Base-by-base conservation (phyloP, 2,329 filamentous ascomycete species). In the Ophiostoma himal-ulmi region DNA sequence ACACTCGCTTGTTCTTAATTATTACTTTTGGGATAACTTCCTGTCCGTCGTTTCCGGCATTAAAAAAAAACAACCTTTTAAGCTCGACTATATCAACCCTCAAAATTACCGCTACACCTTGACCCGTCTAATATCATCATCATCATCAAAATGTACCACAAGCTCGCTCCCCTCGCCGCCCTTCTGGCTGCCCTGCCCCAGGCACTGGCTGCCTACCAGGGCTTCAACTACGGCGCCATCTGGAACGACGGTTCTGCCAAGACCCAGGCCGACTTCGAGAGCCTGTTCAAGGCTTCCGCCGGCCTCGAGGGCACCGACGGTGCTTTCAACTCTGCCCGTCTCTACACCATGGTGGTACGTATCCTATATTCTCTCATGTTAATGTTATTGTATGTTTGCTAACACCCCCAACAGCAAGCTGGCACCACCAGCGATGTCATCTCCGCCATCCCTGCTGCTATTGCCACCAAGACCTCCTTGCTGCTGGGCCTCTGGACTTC, bases 401-500 rank as follows among this genome's bases (percentile, higher is more conserved):
- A 69, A 73, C 70, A 57, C 1, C 48, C 48, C 20, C 1, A 1
- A 52, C 68, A 74, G 74, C 90, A 93, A 84, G 85, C 80, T 36
- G 88, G 87, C 74, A 89, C 89, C 6, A 79, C 85, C 73, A 89
- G 85, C 80, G 83, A 84, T 39, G 84, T 88, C 75, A 93, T 91
- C 76, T 82, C 85, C 57, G 91, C 90, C 74, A 92, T 97, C 73
- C 90, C 90, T 60, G 93, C 93, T 62, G 93, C 93, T 76, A 93
- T 96, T 79, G 86, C 85, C 75, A 92, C 92, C 76, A 86, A 92
- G 75, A 96, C 92, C 1, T 84, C 85, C 62, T 85, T 97, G 36
- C 85, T 97, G 13, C 87, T 97, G 14, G 93, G 93, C 74, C 82
- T 97, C 68, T 97, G 93, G 93, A 87, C 88, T 11, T 94, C 92